Evolutionary conservation across 495 filamentous ascomycete genomes (phyloP).

Genomic region (Haplographium delicatum): DNA sequence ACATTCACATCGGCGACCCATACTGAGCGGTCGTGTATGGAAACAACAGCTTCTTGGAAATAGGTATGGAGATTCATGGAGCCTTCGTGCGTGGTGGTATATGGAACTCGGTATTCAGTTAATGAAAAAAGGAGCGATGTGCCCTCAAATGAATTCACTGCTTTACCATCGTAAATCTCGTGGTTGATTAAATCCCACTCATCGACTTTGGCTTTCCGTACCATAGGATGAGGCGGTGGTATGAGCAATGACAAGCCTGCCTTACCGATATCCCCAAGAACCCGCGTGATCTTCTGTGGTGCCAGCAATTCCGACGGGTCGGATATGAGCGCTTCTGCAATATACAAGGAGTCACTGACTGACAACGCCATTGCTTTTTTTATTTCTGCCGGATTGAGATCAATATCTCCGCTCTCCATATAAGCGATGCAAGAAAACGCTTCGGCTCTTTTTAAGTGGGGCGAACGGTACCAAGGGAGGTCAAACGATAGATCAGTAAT

Average conservation of each 20-base stretch:
- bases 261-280: slow-evolving; percentile 33
- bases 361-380: slow-evolving; percentile 29
- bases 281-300: slow-evolving; percentile 13
- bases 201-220: slow-evolving; percentile 5
- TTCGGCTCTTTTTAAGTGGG: not conserved
- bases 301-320: slow-evolving; percentile 23
- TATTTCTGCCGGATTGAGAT: slow-evolving; percentile 23
- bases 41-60: not conserved
- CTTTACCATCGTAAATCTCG: slow-evolving; percentile 26
- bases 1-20: no score
- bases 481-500: no score
- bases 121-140: slow-evolving; percentile 39
- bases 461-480: no score
- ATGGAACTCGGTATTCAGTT: slow-evolving; percentile 28
- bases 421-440: slow-evolving; percentile 29
- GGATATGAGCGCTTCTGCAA: slow-evolving; percentile 24
- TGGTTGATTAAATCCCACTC: slow-evolving; percentile 27
- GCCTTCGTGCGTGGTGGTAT: slow-evolving; percentile 13
- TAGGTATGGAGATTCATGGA: not conserved
- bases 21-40: not conserved
- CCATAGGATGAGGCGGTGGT: slow-evolving; percentile 22
- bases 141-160: slow-evolving; percentile 26
- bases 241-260: slow-evolving; percentile 31
- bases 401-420: slow-evolving; percentile 28
- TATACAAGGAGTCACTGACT: slow-evolving; percentile 29